phyloP scores from a whole-genome alignment of 2,329 filamentous ascomycete species.

The Blastomyces gilchristii region DNA sequence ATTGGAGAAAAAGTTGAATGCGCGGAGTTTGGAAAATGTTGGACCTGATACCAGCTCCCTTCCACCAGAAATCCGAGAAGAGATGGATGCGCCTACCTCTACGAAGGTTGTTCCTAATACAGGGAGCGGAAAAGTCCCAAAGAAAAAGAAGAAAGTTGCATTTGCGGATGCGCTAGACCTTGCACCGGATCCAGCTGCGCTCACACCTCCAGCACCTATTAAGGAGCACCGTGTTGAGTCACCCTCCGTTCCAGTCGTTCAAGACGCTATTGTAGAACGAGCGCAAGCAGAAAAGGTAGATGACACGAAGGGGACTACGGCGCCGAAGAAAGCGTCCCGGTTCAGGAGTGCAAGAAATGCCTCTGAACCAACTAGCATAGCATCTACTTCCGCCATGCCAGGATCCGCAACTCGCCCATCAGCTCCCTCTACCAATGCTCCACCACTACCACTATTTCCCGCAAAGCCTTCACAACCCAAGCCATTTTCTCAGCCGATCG shows the following conservation, averaged over 20 bases:
- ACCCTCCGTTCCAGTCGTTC: constrained; percentile 25
- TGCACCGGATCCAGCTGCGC: constrained; percentile 37
- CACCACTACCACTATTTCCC: constrained; percentile 28
- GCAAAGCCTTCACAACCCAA: constrained; percentile 29
- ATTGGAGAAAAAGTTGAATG: constrained; percentile 64
- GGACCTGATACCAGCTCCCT: constrained; percentile 39
- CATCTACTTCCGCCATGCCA: constrained; percentile 10
- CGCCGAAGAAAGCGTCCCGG: constrained; percentile 30
- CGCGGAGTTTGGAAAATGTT: constrained; percentile 46
- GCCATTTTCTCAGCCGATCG: constrained; percentile 31
- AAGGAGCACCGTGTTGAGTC: constrained; percentile 29
- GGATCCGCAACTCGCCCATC: constrained; percentile 16
- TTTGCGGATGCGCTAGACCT: constrained; percentile 69
- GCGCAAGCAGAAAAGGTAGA: constrained; percentile 18
- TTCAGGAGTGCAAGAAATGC: constrained; percentile 33
- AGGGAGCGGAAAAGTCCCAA: constrained; percentile 22
- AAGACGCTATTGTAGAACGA: constrained; percentile 39
- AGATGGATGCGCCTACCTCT: constrained; percentile 20
- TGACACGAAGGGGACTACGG: constrained; percentile 17
- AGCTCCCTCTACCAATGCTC: constrained; percentile 11
- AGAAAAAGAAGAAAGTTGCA: constrained; percentile 61
- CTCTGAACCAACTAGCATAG: constrained; percentile 9
- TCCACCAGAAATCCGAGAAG: constrained; percentile 25
- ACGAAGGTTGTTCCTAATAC: constrained; percentile 11
- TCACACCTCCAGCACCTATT: constrained; percentile 17